These are phyloP conservation scores for Colletotrichum sp. DNA, from an alignment of 2,329 filamentous ascomycete species.

Conservation along the genomic window DNA sequence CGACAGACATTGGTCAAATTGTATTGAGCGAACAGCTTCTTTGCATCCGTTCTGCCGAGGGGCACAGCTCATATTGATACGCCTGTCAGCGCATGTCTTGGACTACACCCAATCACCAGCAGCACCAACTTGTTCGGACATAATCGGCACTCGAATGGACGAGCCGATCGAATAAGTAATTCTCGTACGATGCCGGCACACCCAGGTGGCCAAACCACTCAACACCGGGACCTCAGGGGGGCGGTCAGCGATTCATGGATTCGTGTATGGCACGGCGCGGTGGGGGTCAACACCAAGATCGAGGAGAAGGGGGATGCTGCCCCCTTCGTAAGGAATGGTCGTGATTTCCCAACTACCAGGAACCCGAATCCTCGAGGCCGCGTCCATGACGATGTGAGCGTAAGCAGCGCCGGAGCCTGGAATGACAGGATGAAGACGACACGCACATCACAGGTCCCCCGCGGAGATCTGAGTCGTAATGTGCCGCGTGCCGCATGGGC, in stretches of 20 bases:
- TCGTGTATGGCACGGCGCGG: neutral
- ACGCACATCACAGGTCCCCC: neutral
- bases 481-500: neutral
- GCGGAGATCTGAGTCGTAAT: neutral
- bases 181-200: neutral
- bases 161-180: neutral
- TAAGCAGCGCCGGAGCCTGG: neutral
- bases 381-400: neutral
- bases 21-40: neutral
- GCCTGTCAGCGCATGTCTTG: neutral
- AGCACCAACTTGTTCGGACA: neutral
- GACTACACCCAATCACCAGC: neutral
- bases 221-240: neutral
- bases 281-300: neutral
- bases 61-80: neutral
- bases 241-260: constrained; percentile 1
- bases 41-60: neutral
- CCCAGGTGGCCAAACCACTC: neutral
- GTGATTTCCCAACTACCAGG: neutral
- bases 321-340: neutral
- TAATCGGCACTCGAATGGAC: neutral
- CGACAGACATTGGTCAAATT: neutral
- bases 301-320: neutral
- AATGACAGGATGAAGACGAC: neutral
- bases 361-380: neutral